A percentile compares a stretch with the other conserved stretches of the same genome.
phyloP scores from a whole-genome alignment of 371 early-diverging fungal genomes.

The Mortierella sp. region DNA sequence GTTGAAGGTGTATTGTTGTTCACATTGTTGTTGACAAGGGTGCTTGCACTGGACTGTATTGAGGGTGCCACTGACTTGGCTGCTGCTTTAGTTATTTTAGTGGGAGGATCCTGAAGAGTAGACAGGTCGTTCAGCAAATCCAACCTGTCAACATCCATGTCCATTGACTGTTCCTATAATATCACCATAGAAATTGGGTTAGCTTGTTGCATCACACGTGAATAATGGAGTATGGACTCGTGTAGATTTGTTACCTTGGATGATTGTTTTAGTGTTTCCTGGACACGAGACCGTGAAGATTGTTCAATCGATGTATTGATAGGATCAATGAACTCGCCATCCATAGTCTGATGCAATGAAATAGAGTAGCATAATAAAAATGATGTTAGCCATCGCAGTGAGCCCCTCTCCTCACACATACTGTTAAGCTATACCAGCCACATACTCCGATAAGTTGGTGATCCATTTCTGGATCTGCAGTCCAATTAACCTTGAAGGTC shows the following conservation, averaged over 20 bases:
- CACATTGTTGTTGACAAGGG: background rate
- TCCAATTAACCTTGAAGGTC: slow-evolving; percentile 83
- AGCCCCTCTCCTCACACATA: too few relatives aligned
- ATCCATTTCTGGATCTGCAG: slow-evolving; percentile 62
- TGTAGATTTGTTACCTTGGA: slow-evolving; percentile 18
- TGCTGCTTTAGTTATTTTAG: slow-evolving; percentile 5
- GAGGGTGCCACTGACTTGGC: slow-evolving; percentile 9
- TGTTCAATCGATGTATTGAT: slow-evolving; percentile 31
- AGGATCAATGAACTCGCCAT: slow-evolving; percentile 47
- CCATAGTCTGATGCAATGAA: slow-evolving; percentile 30
- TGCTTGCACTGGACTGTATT: slow-evolving; percentile 19
- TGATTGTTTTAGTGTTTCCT: slow-evolving; percentile 4
- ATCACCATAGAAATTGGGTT: background rate
- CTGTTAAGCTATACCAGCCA: background rate
- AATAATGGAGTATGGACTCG: background rate
- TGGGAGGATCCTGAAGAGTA: slow-evolving; percentile 8
- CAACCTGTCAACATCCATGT: slow-evolving; percentile 29
- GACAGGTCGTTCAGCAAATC: slow-evolving; percentile 33
- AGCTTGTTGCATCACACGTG: background rate
- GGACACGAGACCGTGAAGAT: slow-evolving; percentile 27
- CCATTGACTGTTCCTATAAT: slow-evolving; percentile 4
- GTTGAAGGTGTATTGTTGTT: slow-evolving; percentile 21
- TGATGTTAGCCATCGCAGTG: too few relatives aligned
- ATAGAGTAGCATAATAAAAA: background rate
- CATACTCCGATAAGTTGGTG: slow-evolving; percentile 48